Conservation (phyloP, 345 rosid genomes). For the Boechera retrofracta region DNA sequence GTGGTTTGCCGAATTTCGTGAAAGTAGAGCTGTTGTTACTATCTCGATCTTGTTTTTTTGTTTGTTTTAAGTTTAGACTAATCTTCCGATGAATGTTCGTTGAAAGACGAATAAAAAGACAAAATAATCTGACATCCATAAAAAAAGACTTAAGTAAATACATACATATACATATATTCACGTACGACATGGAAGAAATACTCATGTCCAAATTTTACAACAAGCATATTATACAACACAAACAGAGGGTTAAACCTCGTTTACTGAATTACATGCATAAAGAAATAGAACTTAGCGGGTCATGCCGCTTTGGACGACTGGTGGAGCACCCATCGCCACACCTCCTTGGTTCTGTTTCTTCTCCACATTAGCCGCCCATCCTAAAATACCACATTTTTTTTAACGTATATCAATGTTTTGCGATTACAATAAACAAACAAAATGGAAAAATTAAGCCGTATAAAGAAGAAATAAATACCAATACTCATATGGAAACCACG, state of each 20-base stretch:
- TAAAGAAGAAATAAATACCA: constrained; percentile 35
- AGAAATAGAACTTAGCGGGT: constrained; percentile 11
- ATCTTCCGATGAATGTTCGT: no score
- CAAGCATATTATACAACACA: constrained; percentile 23
- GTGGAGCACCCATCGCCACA: constrained; percentile 47
- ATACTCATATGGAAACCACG: constrained; percentile 53
- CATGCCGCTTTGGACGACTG: constrained; percentile 44
- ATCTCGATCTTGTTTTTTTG: no score
- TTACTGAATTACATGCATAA: neutral
- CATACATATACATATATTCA: no score
- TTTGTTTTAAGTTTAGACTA: no score
- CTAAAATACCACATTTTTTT: constrained; percentile 2
- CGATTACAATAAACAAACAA: neutral
- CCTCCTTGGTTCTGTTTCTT: constrained; percentile 41
- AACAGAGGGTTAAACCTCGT: constrained; percentile 4
- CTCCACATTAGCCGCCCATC: constrained; percentile 34
- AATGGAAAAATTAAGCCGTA: neutral
- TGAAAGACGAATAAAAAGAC: no score
- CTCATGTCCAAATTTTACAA: neutral
- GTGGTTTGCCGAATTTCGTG: no score
- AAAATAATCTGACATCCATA: no score
- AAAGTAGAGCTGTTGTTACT: no score
- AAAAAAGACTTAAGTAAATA: no score
- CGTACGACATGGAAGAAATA: neutral
- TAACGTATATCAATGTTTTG: neutral